Percentiles rank a stretch among this genome's conserved stretches.
Evolutionary conservation across 1,139 yeast genomes (phyloP).

Genomic region (Diutina catenulata): DNA sequence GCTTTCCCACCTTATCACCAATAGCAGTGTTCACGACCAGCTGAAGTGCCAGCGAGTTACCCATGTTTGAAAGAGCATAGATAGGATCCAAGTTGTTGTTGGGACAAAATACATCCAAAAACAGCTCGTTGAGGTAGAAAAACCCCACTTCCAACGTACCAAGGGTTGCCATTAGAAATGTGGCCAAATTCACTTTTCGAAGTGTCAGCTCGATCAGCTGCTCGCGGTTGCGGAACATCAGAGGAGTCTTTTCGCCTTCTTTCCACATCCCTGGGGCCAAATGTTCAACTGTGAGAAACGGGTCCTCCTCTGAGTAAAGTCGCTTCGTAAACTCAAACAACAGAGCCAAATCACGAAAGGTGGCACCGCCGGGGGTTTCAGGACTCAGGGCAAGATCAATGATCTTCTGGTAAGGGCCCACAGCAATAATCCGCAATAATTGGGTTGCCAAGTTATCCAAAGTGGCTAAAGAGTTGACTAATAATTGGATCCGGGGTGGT

Average conservation of each 20-base stretch:
- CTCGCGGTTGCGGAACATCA: slow-evolving; percentile 45
- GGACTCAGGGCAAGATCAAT: slow-evolving; percentile 63
- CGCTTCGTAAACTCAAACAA: slow-evolving; percentile 64
- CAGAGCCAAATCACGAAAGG: slow-evolving; percentile 60
- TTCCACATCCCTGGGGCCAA: slow-evolving; percentile 59
- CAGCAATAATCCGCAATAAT: slow-evolving; percentile 53
- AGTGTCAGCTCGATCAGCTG: slow-evolving; percentile 59
- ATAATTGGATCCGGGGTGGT: slow-evolving; percentile 49
- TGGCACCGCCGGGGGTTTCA: slow-evolving; percentile 62
- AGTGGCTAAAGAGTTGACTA: slow-evolving; percentile 57
- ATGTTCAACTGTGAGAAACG: slow-evolving; percentile 51
- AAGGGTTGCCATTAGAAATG: slow-evolving; percentile 73
- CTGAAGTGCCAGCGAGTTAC: slow-evolving; percentile 24
- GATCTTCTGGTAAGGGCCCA: slow-evolving; percentile 63
- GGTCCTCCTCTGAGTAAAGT: slow-evolving; percentile 54
- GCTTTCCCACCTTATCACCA: slow-evolving; percentile 40
- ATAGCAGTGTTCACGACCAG: slow-evolving; percentile 25
- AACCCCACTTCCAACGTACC: slow-evolving; percentile 84
- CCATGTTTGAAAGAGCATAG: slow-evolving; percentile 29
- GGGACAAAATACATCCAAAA: slow-evolving; percentile 76
- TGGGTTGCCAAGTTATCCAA: slow-evolving; percentile 70
- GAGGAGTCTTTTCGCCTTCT: slow-evolving; percentile 47
- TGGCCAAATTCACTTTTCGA: slow-evolving; percentile 77
- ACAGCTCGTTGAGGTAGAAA: slow-evolving; percentile 71
- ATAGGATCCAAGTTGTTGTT: slow-evolving; percentile 34